phyloP scores from a whole-genome alignment of 2,329 filamentous ascomycete genomes.

The Magnaporthiopsis incrustans region DNA sequence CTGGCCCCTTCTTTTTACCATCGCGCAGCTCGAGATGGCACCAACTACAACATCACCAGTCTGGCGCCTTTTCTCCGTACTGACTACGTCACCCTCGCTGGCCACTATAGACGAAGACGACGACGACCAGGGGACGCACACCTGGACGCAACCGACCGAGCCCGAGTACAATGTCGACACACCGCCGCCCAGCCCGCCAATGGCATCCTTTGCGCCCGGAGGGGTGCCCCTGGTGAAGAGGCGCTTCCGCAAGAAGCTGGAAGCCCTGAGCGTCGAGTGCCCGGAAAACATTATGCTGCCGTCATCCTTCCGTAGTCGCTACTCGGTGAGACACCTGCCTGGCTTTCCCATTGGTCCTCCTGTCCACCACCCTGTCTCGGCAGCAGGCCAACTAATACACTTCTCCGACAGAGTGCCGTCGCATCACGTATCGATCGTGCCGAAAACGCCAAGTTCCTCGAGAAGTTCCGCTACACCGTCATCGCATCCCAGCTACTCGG shows the following conservation, averaged over 20 bases:
- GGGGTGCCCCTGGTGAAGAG: constrained; percentile 46
- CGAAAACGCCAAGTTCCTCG: constrained; percentile 79
- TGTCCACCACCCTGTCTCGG: not conserved
- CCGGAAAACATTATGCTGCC: constrained; percentile 31
- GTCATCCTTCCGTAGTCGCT: constrained; percentile 39
- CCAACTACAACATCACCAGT: constrained; percentile 1
- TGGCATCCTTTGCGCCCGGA: constrained; percentile 47
- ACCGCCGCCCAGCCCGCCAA: constrained; percentile 34
- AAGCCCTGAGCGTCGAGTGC: constrained; percentile 34
- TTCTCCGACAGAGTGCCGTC: constrained; percentile 48
- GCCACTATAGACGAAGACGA: constrained; percentile 39
- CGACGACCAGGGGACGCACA: constrained; percentile 31
- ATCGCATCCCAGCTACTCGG: constrained; percentile 84
- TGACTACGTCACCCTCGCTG: constrained; percentile 10
- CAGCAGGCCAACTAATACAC: constrained; percentile 6
- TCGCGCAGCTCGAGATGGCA: not conserved
- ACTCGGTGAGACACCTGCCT: constrained; percentile 36
- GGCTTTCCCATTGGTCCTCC: constrained; percentile 4
- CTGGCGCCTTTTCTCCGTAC: constrained; percentile 7
- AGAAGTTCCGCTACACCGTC: constrained; percentile 88
- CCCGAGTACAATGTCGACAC: constrained; percentile 26
- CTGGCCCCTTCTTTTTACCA: not conserved
- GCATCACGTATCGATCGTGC: constrained; percentile 65
- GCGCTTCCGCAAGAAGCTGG: constrained; percentile 43
- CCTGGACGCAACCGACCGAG: constrained; percentile 35